Evolutionary conservation across 495 filamentous ascomycete species (phyloP).

Genomic region (Aspergillus hancockii): DNA sequence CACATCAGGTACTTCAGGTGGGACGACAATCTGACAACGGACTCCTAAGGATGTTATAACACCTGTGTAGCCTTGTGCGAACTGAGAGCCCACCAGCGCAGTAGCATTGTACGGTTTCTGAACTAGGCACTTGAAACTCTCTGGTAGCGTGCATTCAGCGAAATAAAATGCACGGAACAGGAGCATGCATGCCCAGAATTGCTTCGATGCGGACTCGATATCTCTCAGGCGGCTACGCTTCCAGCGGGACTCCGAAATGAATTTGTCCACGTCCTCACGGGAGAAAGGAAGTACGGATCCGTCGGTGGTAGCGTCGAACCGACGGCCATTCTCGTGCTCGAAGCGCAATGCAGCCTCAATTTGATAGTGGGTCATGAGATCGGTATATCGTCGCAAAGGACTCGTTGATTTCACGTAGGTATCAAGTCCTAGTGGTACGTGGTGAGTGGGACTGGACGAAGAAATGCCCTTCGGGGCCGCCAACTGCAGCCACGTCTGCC

Average conservation of each 20-base stretch:
- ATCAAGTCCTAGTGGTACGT: conserved; percentile 63
- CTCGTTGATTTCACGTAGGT: conserved; percentile 81
- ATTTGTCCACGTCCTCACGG: conserved; percentile 51
- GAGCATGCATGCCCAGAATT: conserved; percentile 68
- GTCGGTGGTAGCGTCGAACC: conserved; percentile 47
- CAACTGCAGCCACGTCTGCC: conserved; percentile 32
- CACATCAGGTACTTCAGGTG: conserved; percentile 34
- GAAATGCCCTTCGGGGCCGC: conserved; percentile 51
- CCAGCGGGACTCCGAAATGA: conserved; percentile 36
- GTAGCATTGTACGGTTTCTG: conserved; percentile 33
- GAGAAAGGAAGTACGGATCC: conserved; percentile 63
- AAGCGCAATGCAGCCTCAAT: conserved; percentile 79
- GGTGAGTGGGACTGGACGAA: conserved; percentile 51
- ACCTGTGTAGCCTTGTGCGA: conserved; percentile 23
- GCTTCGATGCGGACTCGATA: conserved; percentile 36
- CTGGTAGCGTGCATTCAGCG: conserved; percentile 62
- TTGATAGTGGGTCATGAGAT: conserved; percentile 89
- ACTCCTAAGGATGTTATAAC: conserved; percentile 38
- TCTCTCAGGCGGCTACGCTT: conserved; percentile 34
- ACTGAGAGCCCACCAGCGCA: conserved; percentile 29
- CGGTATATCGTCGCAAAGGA: conserved; percentile 79
- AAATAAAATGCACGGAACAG: conserved; percentile 77
- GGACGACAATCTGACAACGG: conserved; percentile 29
- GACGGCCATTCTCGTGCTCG: conserved; percentile 58
- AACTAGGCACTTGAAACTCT: conserved; percentile 59